These are phyloP conservation scores for Lantana camara DNA, from an alignment of 257 asterid genomes.

Conservation along the genomic window DNA sequence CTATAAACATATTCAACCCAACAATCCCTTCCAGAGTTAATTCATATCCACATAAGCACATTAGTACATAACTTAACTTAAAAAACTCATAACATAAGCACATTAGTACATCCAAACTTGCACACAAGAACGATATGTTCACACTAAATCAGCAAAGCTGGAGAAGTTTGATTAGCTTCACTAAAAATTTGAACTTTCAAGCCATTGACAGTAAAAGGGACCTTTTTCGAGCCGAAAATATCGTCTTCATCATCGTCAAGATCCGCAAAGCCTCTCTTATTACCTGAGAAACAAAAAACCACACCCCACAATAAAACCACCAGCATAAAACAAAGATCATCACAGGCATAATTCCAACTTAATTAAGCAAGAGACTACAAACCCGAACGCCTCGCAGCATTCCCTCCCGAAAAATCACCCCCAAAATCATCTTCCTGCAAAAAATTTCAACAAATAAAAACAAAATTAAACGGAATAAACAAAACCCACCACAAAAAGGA, in stretches of 20 bases:
- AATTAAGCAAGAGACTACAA: slow-evolving; percentile 8
- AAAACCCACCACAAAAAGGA: not conserved
- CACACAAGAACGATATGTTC: not conserved
- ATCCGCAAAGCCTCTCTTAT: slow-evolving; percentile 79
- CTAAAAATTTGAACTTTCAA: not conserved
- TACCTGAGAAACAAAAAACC: slow-evolving; percentile 42
- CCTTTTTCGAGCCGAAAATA: slow-evolving; percentile 92
- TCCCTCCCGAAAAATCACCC: slow-evolving; percentile 60
- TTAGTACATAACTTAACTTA: too few relatives aligned
- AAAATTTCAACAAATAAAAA: slow-evolving; percentile 9
- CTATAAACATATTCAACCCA: not conserved
- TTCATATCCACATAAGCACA: not conserved
- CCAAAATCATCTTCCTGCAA: slow-evolving; percentile 84
- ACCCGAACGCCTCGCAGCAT: slow-evolving; percentile 62
- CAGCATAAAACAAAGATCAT: not conserved
- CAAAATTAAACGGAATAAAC: too few relatives aligned
- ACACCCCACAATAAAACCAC: slow-evolving; percentile 21
- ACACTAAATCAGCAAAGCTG: not conserved
- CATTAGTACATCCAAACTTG: not conserved
- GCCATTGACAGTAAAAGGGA: slow-evolving; percentile 10
- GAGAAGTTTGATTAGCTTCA: not conserved
- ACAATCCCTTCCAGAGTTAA: not conserved
- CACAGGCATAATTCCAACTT: not conserved
- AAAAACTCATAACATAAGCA: too few relatives aligned
- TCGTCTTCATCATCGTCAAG: slow-evolving; percentile 92